These are phyloP conservation scores for Alternaria consortialis DNA, from an alignment of 2,329 filamentous ascomycete genomes.

Conservation along the genomic window DNA sequence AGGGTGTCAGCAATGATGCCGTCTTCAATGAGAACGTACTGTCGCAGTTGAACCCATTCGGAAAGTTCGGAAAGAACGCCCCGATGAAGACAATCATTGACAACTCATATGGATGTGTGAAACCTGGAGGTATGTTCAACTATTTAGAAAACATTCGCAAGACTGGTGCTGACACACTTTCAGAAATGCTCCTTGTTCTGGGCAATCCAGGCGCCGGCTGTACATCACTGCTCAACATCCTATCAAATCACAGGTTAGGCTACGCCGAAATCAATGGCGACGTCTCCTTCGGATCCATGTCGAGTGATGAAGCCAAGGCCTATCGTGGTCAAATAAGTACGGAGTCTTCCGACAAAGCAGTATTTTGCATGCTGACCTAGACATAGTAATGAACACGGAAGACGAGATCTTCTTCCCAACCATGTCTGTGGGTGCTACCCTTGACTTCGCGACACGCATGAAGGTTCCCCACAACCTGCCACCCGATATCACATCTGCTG, in stretches of 20 bases:
- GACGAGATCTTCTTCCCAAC: constrained; percentile 80
- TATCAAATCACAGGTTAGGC: constrained; percentile 60
- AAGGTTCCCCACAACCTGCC: constrained; percentile 64
- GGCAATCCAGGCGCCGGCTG: constrained; percentile 64
- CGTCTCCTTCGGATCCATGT: constrained; percentile 59
- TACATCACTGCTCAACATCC: constrained; percentile 73
- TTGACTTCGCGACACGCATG: constrained; percentile 64
- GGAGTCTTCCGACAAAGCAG: background rate
- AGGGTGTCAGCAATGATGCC: constrained; percentile 71
- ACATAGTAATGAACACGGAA: constrained; percentile 71
- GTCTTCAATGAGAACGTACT: constrained; percentile 70
- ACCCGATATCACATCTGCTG: constrained; percentile 51
- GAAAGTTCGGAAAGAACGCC: constrained; percentile 56
- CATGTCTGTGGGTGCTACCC: constrained; percentile 85
- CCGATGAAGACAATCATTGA: constrained; percentile 68
- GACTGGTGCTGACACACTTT: background rate
- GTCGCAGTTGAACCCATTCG: constrained; percentile 59
- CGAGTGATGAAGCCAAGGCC: constrained; percentile 74
- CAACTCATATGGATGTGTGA: constrained; percentile 71
- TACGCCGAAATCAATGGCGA: constrained; percentile 77
- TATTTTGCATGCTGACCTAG: background rate
- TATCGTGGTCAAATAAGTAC: constrained; percentile 79
- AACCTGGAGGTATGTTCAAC: constrained; percentile 60
- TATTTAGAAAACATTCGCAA: background rate
- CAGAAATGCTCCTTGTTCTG: constrained; percentile 74